A percentile compares a stretch with the other conserved stretches of the same genome.
Conservation (phyloP, 1,139 yeast species). For the Blastobotrys persicus region DNA sequence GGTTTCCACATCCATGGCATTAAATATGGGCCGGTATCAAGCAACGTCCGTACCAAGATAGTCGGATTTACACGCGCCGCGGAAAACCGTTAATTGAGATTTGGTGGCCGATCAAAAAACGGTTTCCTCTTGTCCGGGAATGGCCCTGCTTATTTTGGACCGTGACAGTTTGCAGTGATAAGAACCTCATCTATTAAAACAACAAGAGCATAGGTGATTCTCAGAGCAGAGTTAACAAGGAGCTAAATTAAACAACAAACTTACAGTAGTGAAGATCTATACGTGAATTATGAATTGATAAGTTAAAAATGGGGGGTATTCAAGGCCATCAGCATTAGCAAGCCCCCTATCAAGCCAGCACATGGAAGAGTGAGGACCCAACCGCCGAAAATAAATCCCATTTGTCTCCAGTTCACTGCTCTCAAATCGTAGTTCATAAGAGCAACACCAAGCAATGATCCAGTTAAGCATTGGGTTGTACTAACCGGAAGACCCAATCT, state of each 20-base stretch:
- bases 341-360: constrained; percentile 72
- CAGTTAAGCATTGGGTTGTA: constrained; percentile 78
- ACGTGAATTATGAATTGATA: constrained; percentile 5
- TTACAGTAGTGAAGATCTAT: no score
- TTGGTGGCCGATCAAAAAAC: background rate
- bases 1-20: background rate
- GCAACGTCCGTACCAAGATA: no score
- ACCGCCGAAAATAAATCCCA: constrained; percentile 65
- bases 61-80: no score
- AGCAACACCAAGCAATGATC: constrained; percentile 76
- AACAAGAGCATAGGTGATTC: no score
- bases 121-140: no score
- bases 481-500: constrained; percentile 70
- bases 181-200: no score
- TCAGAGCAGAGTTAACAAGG: no score
- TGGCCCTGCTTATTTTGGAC: no score
- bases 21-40: no score
- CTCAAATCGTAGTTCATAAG: constrained; percentile 62
- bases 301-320: constrained; percentile 51
- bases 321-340: constrained; percentile 60
- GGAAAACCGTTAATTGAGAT: background rate
- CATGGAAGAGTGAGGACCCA: constrained; percentile 73
- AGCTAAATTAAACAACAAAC: no score
- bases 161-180: no score
- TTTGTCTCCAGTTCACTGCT: constrained; percentile 79